These are phyloP conservation scores for Lotus japonicus DNA, from an alignment of 306 rosid species.

Conservation along the genomic window DNA sequence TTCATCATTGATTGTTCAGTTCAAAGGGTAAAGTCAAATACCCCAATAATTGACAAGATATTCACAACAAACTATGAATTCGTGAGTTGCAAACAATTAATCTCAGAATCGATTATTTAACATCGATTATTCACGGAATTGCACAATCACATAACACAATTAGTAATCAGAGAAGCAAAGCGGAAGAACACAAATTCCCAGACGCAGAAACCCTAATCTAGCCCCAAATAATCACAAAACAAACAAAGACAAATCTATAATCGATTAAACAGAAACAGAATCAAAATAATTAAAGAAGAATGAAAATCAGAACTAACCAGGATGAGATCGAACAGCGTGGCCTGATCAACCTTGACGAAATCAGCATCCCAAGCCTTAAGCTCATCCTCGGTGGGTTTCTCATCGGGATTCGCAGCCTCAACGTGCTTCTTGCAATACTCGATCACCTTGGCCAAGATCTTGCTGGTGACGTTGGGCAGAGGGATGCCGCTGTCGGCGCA, in stretches of 20 bases:
- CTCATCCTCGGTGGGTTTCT: conserved; percentile 45
- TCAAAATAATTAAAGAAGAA: not conserved
- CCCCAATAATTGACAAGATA: not conserved
- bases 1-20: not conserved
- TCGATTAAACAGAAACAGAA: not conserved
- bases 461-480: conserved; percentile 68
- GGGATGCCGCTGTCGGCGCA: conserved; percentile 69
- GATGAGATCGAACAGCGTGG: conserved; percentile 76
- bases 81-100: too few species aligned
- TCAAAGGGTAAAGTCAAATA: too few species aligned
- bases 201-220: not conserved
- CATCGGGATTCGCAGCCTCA: conserved; percentile 35
- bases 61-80: too few species aligned
- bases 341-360: conserved; percentile 69
- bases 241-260: not conserved
- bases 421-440: conserved; percentile 76
- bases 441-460: conserved; percentile 74
- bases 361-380: conserved; percentile 63
- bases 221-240: not conserved
- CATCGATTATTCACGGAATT: too few species aligned
- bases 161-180: not conserved
- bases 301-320: conserved; percentile 25
- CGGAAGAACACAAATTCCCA: not conserved
- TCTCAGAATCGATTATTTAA: too few species aligned
- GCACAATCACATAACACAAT: too few species aligned